These are phyloP conservation scores for Ceratocystis alfenasii DNA, from an alignment of 2,329 filamentous ascomycete species.

Conservation along the genomic window DNA sequence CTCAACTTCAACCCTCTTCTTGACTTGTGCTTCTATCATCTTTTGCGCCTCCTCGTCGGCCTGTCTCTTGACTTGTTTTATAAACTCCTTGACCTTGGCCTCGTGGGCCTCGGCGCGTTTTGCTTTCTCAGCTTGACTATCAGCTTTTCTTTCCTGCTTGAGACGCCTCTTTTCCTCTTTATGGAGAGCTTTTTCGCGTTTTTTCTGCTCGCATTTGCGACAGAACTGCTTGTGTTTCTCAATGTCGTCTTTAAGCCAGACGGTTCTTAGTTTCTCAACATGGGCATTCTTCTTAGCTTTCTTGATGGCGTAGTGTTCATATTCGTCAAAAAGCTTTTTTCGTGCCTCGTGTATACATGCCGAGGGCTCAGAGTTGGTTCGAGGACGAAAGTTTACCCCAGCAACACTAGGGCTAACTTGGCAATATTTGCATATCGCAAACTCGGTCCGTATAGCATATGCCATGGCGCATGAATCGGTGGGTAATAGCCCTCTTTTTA, in stretches of 20 bases:
- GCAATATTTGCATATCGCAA: neutral
- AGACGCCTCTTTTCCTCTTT: neutral
- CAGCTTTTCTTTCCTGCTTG: neutral
- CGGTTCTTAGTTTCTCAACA: neutral
- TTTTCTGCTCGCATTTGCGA: neutral
- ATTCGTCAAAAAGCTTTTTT: conserved; percentile 5
- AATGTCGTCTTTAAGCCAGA: neutral
- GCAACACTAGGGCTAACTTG: neutral
- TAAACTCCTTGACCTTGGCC: neutral
- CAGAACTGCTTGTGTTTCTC: neutral
- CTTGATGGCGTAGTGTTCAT: neutral
- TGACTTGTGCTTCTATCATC: neutral
- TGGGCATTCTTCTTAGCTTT: neutral
- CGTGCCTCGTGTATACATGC: neutral
- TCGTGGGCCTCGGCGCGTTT: neutral
- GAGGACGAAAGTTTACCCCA: neutral
- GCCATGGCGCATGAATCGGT: neutral
- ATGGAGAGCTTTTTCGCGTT: neutral
- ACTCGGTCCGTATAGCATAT: neutral
- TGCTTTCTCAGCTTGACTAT: neutral
- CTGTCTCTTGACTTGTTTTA: neutral
- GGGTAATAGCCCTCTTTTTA: neutral
- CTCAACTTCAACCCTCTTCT: neutral
- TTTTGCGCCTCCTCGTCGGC: neutral
- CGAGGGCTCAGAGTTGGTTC: neutral